Conservation (phyloP, 2,329 filamentous ascomycete genomes). For the Colletotrichum eleusines region DNA sequence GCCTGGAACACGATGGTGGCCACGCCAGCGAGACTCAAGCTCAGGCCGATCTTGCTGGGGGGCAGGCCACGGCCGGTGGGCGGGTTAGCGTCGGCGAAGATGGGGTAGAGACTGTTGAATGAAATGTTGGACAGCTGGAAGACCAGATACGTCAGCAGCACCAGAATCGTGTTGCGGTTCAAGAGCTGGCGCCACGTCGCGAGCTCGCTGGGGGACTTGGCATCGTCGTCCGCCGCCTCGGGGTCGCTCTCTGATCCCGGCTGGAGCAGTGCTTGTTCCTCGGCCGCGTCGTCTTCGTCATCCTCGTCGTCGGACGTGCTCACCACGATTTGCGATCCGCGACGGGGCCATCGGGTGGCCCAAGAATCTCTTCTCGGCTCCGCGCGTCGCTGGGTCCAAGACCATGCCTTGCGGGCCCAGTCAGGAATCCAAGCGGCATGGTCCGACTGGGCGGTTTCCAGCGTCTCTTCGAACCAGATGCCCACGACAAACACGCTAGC, state of each 20-base stretch:
- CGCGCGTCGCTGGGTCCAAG: conserved; percentile 45
- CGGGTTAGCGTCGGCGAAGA: conserved; percentile 82
- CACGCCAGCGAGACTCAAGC: conserved; percentile 84
- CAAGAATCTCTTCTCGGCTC: conserved; percentile 50
- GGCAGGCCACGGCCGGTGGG: conserved; percentile 83
- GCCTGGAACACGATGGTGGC: conserved; percentile 93
- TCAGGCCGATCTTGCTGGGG: conserved; percentile 86
- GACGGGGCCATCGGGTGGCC: conserved; percentile 55
- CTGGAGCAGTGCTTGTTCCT: conserved; percentile 44
- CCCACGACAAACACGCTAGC: conserved; percentile 79
- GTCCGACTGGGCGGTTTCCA: conserved; percentile 64
- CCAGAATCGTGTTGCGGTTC: conserved; percentile 83
- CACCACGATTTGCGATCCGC: conserved; percentile 39
- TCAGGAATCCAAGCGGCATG: conserved; percentile 48
- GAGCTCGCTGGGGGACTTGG: conserved; percentile 66
- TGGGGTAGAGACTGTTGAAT: conserved; percentile 94
- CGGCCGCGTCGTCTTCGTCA: conserved; percentile 41
- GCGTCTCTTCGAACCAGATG: conserved; percentile 89
- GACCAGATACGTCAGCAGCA: conserved; percentile 88
- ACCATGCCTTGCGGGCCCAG: conserved; percentile 50
- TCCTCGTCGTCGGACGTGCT: conserved; percentile 46
- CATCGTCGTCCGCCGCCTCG: conserved; percentile 62
- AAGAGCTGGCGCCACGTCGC: conserved; percentile 68
- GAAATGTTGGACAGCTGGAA: conserved; percentile 96
- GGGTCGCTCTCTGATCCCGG: conserved; percentile 55